A percentile compares a stretch with the other conserved stretches of the same genome.
Evolutionary conservation across 306 rosid genomes (phyloP).

Genomic region (Quercus aquifolioides): DNA sequence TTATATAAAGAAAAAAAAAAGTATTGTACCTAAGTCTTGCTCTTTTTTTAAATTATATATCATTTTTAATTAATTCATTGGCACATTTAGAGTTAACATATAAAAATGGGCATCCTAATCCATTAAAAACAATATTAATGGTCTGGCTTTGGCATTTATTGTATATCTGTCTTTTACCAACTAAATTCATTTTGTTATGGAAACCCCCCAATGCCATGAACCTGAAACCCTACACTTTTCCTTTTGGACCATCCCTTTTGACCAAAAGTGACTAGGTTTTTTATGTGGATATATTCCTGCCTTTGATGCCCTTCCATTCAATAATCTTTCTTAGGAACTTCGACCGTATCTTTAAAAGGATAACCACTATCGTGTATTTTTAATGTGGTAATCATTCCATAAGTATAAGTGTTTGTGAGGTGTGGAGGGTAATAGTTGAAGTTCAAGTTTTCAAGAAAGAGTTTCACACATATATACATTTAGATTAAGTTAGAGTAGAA

Average conservation of each 20-base stretch:
- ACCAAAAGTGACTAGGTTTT: neutral
- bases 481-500: rapidly evolving
- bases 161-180: neutral
- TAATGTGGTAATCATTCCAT: rapidly evolving
- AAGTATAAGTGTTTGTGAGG: too few species aligned
- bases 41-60: neutral
- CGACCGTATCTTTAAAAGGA: neutral
- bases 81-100: neutral
- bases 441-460: rapidly evolving
- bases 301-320: neutral
- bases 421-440: rapidly evolving
- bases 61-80: neutral
- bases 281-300: neutral
- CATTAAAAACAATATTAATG: neutral
- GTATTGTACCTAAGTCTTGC: neutral
- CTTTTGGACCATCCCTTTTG: neutral
- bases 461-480: too few species aligned
- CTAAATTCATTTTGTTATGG: neutral
- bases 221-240: neutral
- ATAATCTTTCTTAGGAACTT: neutral
- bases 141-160: neutral
- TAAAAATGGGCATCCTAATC: neutral
- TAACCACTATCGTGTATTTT: too few species aligned
- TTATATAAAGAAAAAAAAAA: neutral
- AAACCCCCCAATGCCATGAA: neutral